Evolutionary conservation across 345 rosid species (phyloP).

Genomic region (Citrus australasica): DNA sequence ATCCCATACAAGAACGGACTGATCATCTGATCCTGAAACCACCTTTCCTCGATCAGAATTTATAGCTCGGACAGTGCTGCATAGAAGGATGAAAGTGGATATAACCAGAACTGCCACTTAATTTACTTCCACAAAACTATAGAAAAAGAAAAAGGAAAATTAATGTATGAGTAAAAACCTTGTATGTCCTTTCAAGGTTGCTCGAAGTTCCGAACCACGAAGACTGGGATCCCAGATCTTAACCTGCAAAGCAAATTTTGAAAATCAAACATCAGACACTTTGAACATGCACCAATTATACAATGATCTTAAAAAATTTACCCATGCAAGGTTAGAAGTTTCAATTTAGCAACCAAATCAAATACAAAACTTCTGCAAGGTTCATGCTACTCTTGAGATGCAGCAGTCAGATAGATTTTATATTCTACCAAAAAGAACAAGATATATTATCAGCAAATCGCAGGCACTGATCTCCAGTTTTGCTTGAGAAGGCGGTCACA

Average conservation of each 20-base stretch:
- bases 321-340: constrained; percentile 12
- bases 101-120: constrained; percentile 5
- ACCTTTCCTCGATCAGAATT: constrained; percentile 97
- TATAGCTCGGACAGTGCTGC: constrained; percentile 91
- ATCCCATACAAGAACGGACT: constrained; percentile 94
- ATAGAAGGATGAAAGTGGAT: constrained; percentile 12
- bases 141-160: not conserved
- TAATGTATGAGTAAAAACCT: constrained; percentile 39
- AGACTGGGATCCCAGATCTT: constrained; percentile 99
- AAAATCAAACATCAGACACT: constrained; percentile 14
- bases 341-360: not conserved
- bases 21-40: constrained; percentile 99
- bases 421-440: not conserved
- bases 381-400: not conserved
- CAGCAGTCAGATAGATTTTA: not conserved
- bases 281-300: constrained; percentile 15
- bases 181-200: constrained; percentile 89
- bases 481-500: not conserved
- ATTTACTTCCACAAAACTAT: not conserved
- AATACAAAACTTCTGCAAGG: not conserved
- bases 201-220: constrained; percentile 96
- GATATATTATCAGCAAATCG: not conserved
- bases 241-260: constrained; percentile 51
- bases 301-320: constrained; percentile 5
- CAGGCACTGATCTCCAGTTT: not conserved